Conservation (phyloP, 495 filamentous ascomycete genomes). For the Lasiosphaeris hirsuta region DNA sequence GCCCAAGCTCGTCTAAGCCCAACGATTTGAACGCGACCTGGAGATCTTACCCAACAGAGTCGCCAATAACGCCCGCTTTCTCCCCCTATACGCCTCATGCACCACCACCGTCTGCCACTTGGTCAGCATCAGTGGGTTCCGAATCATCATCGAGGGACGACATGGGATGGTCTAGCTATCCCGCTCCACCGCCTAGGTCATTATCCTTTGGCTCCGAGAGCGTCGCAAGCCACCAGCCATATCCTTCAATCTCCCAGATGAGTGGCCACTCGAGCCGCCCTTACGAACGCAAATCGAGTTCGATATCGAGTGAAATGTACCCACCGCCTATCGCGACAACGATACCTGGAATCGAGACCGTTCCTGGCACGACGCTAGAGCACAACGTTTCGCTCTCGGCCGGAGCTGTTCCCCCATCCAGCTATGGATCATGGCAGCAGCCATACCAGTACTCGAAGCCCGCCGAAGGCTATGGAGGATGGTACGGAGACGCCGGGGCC, state of each 20-base stretch:
- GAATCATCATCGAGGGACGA: slow-evolving; percentile 33
- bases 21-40: slow-evolving; percentile 35
- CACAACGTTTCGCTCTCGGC: slow-evolving; percentile 39
- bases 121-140: slow-evolving; percentile 34
- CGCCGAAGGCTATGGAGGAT: slow-evolving; percentile 35
- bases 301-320: slow-evolving; percentile 35
- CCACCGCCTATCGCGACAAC: slow-evolving; percentile 36
- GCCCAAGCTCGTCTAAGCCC: slow-evolving; percentile 33
- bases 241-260: slow-evolving; percentile 32
- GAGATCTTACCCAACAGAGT: slow-evolving; percentile 37
- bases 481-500: slow-evolving; percentile 38
- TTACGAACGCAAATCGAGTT: slow-evolving; percentile 37
- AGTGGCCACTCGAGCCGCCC: slow-evolving; percentile 24
- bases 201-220: slow-evolving; percentile 43
- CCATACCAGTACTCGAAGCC: slow-evolving; percentile 41
- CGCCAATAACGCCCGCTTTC: slow-evolving; percentile 40
- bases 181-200: slow-evolving; percentile 38
- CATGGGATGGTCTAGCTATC: slow-evolving; percentile 39
- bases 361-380: slow-evolving; percentile 32
- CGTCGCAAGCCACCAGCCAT: slow-evolving; percentile 29
- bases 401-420: slow-evolving; percentile 36
- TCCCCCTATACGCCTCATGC: slow-evolving; percentile 40
- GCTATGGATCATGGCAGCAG: slow-evolving; percentile 43
- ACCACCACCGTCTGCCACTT: slow-evolving; percentile 36
- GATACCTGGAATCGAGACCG: slow-evolving; percentile 36